These are phyloP conservation scores for Chernovozyma aurita DNA, from an alignment of 1,139 yeast genomes.

Conservation along the genomic window DNA sequence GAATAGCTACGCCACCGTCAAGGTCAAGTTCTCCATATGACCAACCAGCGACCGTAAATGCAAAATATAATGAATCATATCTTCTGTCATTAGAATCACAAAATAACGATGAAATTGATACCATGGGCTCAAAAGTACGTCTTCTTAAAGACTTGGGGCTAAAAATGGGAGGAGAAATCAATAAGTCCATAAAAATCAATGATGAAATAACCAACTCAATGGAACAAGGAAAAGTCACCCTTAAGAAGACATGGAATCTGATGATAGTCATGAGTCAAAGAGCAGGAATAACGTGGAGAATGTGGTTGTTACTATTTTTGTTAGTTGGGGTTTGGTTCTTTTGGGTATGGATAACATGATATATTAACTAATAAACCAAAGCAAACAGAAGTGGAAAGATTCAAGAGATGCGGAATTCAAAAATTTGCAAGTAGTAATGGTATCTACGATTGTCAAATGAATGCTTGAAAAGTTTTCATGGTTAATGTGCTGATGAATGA, in stretches of 20 bases:
- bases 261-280: constrained; percentile 81
- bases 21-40: constrained; percentile 55
- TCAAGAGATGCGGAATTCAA: no score
- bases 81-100: constrained; percentile 78
- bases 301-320: constrained; percentile 69
- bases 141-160: constrained; percentile 68
- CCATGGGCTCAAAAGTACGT: constrained; percentile 66
- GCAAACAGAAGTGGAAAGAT: no score
- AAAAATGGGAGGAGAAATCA: constrained; percentile 81
- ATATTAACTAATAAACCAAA: no score
- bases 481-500: no score
- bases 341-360: constrained; percentile 70
- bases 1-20: constrained; percentile 21
- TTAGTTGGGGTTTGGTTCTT: constrained; percentile 65
- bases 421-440: no score
- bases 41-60: constrained; percentile 23
- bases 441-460: no score
- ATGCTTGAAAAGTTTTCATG: no score
- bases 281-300: constrained; percentile 76
- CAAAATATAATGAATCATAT: constrained; percentile 51
- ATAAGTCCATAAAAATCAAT: constrained; percentile 62
- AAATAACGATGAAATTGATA: constrained; percentile 69
- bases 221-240: constrained; percentile 41
- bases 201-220: constrained; percentile 48
- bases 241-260: constrained; percentile 63